Conservation (phyloP, 805 yeast genomes). For the Torulaspora franciscae region DNA sequence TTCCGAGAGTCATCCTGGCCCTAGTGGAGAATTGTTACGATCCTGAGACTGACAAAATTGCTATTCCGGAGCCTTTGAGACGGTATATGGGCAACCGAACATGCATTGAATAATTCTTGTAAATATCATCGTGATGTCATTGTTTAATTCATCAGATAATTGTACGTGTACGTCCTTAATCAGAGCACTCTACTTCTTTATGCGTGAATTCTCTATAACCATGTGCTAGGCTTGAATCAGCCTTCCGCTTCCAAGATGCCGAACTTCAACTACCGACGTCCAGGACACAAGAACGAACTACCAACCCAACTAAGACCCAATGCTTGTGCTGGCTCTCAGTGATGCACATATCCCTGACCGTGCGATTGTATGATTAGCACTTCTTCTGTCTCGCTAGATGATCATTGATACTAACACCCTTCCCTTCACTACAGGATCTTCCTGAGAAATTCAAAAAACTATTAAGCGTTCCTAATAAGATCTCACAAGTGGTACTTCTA, state of each 20-base stretch:
- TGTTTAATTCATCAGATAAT: background rate
- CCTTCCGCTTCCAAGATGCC: background rate
- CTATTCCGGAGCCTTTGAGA: conserved; percentile 63
- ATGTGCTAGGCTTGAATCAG: background rate
- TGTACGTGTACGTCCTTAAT: background rate
- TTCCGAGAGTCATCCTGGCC: conserved; percentile 86
- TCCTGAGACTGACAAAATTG: conserved; percentile 46
- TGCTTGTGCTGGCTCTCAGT: conserved; percentile 79
- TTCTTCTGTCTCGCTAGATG: background rate
- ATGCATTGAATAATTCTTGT: background rate
- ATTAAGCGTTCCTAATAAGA: conserved; percentile 70
- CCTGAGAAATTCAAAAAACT: conserved; percentile 62
- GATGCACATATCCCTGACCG: conserved; percentile 89
- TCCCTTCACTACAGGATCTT: conserved; percentile 35
- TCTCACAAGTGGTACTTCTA: conserved; percentile 75
- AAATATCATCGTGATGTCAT: background rate
- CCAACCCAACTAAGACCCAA: conserved; percentile 20
- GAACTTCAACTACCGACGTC: background rate
- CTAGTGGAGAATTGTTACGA: conserved; percentile 83
- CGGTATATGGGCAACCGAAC: conserved; percentile 63
- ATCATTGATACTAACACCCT: conserved; percentile 8
- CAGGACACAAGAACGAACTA: background rate
- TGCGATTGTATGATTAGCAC: conserved; percentile 49
- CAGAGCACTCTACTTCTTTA: background rate
- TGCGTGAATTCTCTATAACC: too few relatives aligned